Base-by-base conservation (phyloP, 148 eudicot genomes). In the Fagopyrum esculentum region DNA sequence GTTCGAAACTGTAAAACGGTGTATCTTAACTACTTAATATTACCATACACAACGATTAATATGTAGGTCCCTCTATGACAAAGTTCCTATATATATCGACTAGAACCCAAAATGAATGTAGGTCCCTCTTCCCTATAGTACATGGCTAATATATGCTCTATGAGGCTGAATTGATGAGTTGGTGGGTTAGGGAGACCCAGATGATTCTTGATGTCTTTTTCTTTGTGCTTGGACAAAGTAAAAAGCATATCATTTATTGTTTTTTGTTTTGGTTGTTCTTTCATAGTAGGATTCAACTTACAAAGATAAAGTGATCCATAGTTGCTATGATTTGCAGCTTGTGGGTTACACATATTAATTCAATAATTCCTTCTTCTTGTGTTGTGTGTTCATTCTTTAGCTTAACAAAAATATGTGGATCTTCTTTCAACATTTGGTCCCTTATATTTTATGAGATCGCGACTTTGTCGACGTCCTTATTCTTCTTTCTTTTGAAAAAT, bases 251-350 rank as follows among this genome's bases (percentile, higher is more conserved):
- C 71, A 4, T 30, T 4, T 66, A 13, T 40, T 17, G 2, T 63
- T 11, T 13, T 57, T 19, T 60, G 6, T 22, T 60, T 17, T 43
- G 47, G 35, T 4, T 35, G 1, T 13, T 30, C 69, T 63, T 74
- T 74, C 76, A 56, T 74, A 74, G 76, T 74, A 54, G 76, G 76
- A 56, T 74, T 46, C 76, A 56, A 74, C 76, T 74, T 57, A 55
- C 66, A 11, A 55, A 6, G 35, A 59, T 0, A 64, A 64, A 40
- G 70, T 35, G 47, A 29, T 64, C 40, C 13, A 71, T 17, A 22
- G 12, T 11, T 52, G 47, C 5, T 9, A 72, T 72, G 7, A 48
- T 50, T 26, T 26, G 17, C 7, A 52, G n/a, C n/a, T 48, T 26
- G 54, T 72, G 56, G 57, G 57, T 52, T 72, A 50, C 74, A 72